phyloP scores from a whole-genome alignment of 2,329 filamentous ascomycete genomes.

The Pseudogymnoascus sp. region DNA sequence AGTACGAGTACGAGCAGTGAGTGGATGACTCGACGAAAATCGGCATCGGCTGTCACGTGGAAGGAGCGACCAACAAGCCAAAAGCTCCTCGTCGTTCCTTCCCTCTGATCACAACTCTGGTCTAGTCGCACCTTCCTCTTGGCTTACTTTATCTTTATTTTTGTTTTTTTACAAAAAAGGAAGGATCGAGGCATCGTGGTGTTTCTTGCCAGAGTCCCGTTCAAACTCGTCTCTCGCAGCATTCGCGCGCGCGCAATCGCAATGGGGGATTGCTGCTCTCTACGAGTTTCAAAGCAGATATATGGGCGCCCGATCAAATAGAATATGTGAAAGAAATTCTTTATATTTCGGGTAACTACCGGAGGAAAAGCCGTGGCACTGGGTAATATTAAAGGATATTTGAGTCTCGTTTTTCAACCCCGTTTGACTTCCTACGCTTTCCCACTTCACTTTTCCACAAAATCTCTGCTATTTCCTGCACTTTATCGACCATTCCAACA shows the following conservation, averaged over 20 bases:
- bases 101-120: not conserved
- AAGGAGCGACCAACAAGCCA: not conserved
- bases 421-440: not conserved
- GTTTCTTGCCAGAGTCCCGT: not conserved
- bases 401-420: not conserved
- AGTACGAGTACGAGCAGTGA: constrained; percentile 1
- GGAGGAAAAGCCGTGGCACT: not conserved
- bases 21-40: not conserved
- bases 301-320: not conserved
- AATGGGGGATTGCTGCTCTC: not conserved
- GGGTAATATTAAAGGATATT: not conserved
- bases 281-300: not conserved
- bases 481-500: not conserved
- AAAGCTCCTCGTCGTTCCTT: not conserved
- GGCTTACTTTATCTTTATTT: not conserved
- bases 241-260: not conserved
- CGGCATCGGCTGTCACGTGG: not conserved
- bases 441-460: not conserved
- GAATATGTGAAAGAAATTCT: not conserved
- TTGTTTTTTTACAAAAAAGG: not conserved
- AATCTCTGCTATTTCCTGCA: not conserved
- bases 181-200: not conserved
- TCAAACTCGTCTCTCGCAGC: not conserved
- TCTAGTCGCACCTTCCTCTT: not conserved
- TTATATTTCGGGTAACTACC: not conserved